phyloP scores from a whole-genome alignment of 345 rosid species.

The Eucalyptus urophylla region DNA sequence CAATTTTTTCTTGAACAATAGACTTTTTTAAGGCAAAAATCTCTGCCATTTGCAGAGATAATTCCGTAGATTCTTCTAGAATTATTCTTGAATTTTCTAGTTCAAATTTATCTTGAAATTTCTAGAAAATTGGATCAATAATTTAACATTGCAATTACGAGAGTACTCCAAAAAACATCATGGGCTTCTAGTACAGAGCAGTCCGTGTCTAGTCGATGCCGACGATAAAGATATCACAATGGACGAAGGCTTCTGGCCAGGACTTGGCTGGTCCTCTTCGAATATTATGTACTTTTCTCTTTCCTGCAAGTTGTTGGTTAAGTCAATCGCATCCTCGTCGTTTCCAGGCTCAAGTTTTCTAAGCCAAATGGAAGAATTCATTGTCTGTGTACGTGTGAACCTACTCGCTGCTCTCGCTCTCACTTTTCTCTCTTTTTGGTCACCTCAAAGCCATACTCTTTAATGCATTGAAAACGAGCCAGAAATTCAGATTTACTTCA shows the following conservation, averaged over 20 bases:
- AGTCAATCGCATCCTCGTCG: not conserved
- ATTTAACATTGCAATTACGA: not conserved
- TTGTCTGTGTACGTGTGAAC: not conserved
- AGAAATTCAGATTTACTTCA: not conserved
- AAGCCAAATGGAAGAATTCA: not conserved
- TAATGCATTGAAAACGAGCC: not conserved
- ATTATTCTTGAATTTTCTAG: no score
- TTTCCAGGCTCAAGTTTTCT: not conserved
- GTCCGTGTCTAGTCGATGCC: not conserved
- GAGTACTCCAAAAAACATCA: not conserved
- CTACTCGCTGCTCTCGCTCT: not conserved
- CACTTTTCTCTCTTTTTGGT: not conserved
- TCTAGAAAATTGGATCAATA: no score
- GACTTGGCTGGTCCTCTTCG: not conserved
- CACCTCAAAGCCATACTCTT: not conserved
- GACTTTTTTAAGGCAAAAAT: no score
- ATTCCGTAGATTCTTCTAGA: no score
- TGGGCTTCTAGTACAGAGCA: not conserved
- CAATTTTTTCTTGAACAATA: no score
- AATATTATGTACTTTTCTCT: not conserved
- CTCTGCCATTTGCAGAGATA: no score
- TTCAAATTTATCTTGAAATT: no score
- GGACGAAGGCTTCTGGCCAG: not conserved
- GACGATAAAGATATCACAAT: not conserved
- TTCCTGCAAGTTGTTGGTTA: not conserved